These are phyloP conservation scores for Aristolochia californica DNA, from an alignment of 164 flowering plant species.

Conservation along the genomic window DNA sequence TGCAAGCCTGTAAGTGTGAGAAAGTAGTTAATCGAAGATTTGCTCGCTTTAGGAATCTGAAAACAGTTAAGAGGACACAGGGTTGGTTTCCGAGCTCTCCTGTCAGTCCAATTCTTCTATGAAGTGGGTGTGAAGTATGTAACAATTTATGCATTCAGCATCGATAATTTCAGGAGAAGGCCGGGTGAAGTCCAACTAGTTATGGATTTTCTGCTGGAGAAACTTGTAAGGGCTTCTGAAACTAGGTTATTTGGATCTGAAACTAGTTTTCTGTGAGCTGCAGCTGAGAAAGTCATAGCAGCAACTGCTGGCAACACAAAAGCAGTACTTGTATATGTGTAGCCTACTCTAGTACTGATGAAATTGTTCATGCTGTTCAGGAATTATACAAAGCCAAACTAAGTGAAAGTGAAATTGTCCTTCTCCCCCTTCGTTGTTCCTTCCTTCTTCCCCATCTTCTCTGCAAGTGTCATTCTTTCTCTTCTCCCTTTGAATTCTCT, in stretches of 20 bases:
- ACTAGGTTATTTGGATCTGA: conserved; percentile 55
- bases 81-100: conserved; percentile 34
- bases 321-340: conserved; percentile 37
- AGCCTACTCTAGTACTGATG: conserved; percentile 63
- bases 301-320: conserved; percentile 42
- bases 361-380: conserved; percentile 51
- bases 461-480: too few relatives aligned
- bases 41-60: conserved; percentile 29
- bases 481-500: too few relatives aligned
- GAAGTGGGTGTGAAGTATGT: conserved; percentile 63
- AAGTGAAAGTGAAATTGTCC: conserved; percentile 9
- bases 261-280: conserved; percentile 36
- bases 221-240: conserved; percentile 46
- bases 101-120: conserved; percentile 49
- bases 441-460: too few relatives aligned
- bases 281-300: conserved; percentile 59
- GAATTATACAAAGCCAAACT: conserved; percentile 29
- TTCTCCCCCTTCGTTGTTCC: too few relatives aligned
- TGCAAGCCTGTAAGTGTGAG: conserved; percentile 19
- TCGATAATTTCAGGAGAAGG: conserved; percentile 60
- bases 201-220: conserved; percentile 59
- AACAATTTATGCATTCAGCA: conserved; percentile 70
- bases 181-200: conserved; percentile 50
- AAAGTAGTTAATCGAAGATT: conserved; percentile 65
- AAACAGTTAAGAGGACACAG: conserved; percentile 37